Evolutionary conservation across 352 stramenopile genomes (phyloP), one percentile per base, ranked within the genome.

Genomic region (Salisapilia sapeloensis): DNA sequence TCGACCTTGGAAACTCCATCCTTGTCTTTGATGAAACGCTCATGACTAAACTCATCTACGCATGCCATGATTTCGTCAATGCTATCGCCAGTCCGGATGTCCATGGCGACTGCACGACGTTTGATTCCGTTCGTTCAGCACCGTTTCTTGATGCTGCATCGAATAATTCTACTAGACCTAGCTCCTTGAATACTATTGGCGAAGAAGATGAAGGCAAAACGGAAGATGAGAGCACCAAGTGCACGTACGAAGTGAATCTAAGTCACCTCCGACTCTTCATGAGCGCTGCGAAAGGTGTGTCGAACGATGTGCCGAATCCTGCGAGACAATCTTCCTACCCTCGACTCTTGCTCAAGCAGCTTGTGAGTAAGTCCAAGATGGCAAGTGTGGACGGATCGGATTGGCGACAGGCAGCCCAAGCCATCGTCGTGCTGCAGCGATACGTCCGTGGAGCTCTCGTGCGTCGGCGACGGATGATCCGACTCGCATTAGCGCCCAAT

Each of bases 371-470:
- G 28, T 46, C 61, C 2, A 52, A 26, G 8, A 36, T 46, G 2
- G 46, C 51, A 2, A 56, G 55, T 7, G 35, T 46, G 16, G 58
- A 75, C 30, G 61, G 60, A 4, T 41, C 32, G 2, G 72, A 85
- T 35, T 89, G 72, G 72, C 56, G 56, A 10, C 64, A 53, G 45
- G 66, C 66, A 5, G 72, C 66, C 0, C 57, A 75, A 37, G 72
- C 72, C 11, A 85, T 89, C 34, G 44, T 85, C 9, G 43, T 82
- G 14, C 70, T 89, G 48, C 72, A 89, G 33, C 61, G 72, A 2
- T 84, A 81, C 32, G 77, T 89, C 38, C 64, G 72, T 29, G 72
- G 69, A n/a, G 53, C 60, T 7, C 64, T 81, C 16, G 64, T 83
- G 17, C 61, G 72, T 10, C 65, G 59, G 18, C 58, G 62, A 8